Evolutionary conservation across 768 basidiomycete genomes (phyloP).

Genomic region (Russula sp.): DNA sequence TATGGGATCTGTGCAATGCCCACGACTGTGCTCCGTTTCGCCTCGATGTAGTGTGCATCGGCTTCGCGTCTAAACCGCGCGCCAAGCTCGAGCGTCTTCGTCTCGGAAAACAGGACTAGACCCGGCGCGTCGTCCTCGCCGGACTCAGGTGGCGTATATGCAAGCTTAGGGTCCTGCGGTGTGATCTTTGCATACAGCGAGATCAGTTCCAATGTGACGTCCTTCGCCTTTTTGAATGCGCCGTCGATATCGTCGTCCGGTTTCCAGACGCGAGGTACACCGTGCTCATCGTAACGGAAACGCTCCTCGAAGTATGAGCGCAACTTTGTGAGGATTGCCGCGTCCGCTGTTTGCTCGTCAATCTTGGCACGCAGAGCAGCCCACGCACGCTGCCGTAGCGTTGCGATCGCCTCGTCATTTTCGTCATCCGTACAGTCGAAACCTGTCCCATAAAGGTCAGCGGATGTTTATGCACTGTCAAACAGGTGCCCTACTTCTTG

Average conservation of each 20-base stretch:
- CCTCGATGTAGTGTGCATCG: conserved; percentile 96
- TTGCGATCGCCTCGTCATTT: conserved; percentile 63
- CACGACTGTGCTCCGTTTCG: conserved; percentile 92
- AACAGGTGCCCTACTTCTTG: conserved; percentile 56
- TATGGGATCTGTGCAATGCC: conserved; percentile 90
- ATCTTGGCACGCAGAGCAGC: conserved; percentile 77
- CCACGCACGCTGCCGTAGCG: conserved; percentile 83
- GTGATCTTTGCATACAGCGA: conserved; percentile 82
- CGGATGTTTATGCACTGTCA: background rate
- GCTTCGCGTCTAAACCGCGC: conserved; percentile 89
- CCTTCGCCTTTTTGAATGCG: conserved; percentile 88
- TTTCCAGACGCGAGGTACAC: conserved; percentile 96
- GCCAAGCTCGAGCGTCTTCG: conserved; percentile 72
- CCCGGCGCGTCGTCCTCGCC: conserved; percentile 80
- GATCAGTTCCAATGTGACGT: conserved; percentile 86
- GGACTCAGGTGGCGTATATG: conserved; percentile 59
- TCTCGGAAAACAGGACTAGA: conserved; percentile 79
- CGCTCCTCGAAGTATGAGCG: conserved; percentile 88
- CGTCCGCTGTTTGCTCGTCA: conserved; percentile 89
- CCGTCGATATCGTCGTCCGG: conserved; percentile 96
- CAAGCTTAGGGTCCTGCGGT: conserved; percentile 61
- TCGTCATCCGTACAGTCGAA: conserved; percentile 96
- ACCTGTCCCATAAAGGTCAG: conserved; percentile 46
- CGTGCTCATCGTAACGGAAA: conserved; percentile 92
- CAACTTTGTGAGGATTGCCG: conserved; percentile 79